Evolutionary conservation across 2,329 filamentous ascomycete species (phyloP).

Genomic region (Trichophaea hybrida): DNA sequence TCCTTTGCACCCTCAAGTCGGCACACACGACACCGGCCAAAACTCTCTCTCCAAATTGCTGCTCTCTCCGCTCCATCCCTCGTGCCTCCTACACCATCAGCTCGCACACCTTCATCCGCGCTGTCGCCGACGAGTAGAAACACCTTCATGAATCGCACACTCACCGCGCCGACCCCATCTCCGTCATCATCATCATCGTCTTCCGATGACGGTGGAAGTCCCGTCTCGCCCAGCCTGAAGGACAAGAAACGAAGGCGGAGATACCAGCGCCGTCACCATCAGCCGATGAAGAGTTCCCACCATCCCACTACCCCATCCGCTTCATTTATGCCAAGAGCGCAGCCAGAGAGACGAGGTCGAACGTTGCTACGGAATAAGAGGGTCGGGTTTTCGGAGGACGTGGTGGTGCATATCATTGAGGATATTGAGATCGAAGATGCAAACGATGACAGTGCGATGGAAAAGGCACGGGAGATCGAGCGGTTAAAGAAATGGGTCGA

Average conservation of each 20-base stretch:
- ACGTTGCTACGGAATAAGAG: background rate
- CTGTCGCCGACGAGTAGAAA: background rate
- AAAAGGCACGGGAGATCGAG: background rate
- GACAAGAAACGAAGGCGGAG: background rate
- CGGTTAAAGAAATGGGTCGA: background rate
- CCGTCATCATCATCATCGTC: background rate
- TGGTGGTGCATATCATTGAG: background rate
- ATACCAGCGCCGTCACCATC: background rate
- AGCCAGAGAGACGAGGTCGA: background rate
- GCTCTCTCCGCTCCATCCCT: background rate
- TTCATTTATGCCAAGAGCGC: background rate
- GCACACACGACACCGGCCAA: background rate
- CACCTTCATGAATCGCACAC: background rate
- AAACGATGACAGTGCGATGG: background rate
- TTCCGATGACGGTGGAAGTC: background rate
- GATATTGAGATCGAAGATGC: background rate
- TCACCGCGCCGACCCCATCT: background rate
- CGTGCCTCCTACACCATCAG: background rate
- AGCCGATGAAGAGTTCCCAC: background rate
- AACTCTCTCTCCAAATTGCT: slow-evolving; percentile 1
- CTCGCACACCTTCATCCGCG: background rate
- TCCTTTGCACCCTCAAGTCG: no score
- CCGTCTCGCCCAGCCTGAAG: background rate
- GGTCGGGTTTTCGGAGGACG: background rate
- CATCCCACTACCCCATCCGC: background rate